Evolutionary conservation across 495 filamentous ascomycete species (phyloP).

Genomic region (Geoglossum glabrum): DNA sequence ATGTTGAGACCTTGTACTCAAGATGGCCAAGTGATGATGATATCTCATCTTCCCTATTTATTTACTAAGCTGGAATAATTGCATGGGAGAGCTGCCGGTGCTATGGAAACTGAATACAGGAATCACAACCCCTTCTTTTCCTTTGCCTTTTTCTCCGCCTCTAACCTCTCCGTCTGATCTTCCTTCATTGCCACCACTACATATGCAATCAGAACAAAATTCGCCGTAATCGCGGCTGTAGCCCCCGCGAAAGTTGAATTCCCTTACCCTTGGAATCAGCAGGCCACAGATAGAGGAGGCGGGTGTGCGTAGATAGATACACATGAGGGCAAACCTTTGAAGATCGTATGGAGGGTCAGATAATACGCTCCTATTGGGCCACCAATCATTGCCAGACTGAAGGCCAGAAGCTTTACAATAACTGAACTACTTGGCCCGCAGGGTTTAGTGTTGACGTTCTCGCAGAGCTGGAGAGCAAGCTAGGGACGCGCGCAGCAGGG

Average conservation of each 20-base stretch:
- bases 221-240: conserved; percentile 70
- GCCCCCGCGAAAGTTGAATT: conserved; percentile 75
- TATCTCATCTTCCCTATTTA: background rate
- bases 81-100: background rate
- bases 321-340: conserved; percentile 36
- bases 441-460: background rate
- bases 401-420: conserved; percentile 72
- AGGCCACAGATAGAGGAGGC: background rate
- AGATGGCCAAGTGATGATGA: too few species aligned
- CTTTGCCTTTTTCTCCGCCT: conserved; percentile 7
- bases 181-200: conserved; percentile 82
- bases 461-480: conserved; percentile 2
- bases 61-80: background rate
- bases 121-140: background rate
- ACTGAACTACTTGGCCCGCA: conserved; percentile 37
- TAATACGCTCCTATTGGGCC: conserved; percentile 78
- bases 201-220: conserved; percentile 78
- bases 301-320: background rate
- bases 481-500: background rate
- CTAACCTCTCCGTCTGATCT: conserved; percentile 50
- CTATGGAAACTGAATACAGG: background rate
- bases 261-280: conserved; percentile 26
- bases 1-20: too few species aligned
- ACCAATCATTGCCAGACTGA: conserved; percentile 78
- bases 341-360: conserved; percentile 51